Evolutionary conservation across 2,329 filamentous ascomycete species (phyloP), one percentile per base, ranked within the genome.

Genomic region (Fusarium domesticum): DNA sequence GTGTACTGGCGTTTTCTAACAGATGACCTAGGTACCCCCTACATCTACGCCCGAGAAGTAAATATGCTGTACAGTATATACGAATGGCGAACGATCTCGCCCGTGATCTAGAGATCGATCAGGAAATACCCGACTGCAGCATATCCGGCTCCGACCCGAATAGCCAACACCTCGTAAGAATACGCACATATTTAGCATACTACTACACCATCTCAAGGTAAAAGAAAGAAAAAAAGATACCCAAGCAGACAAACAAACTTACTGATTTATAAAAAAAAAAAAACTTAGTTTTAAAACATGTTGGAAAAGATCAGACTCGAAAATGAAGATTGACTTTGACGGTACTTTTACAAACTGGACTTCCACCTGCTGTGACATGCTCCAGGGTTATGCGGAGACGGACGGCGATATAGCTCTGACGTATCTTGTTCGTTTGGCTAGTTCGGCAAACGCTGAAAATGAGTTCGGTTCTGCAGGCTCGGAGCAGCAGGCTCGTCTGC

Each of bases 1-100:
- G 3, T 6, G 16, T 6, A 18, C 6, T 11, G 7, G 3, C 6
- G 8, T 3, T 6, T n/a, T 11, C 15, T 31, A 10, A 17, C 31
- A 44, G 30, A 32, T 19, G 3, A 2, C 10, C 7, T 39, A 78
- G 76, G 76, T 78, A 78, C 38, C 77, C 76, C 0, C 77, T 76
- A 30, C 76, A 80, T 46, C 63, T 80, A 12, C 64, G 76, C 1
- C 76, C 76, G 2, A 77, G 69, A 45, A 76, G 71, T 48, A 75
- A 64, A 47, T 74, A 77, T 31, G 63, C 69, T 1, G 63, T 68
- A 5, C 76, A 78, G 42, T 80, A 79, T 51, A 55, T 76, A 5
- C 69, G 72, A 18, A 79, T 80, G 75, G 70, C 70, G 0, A 65
- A 69, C 14, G 77, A 80, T 43, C 66, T 79, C 7, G 57, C 75